Conservation (phyloP, 345 rosid genomes). For the Eucalyptus erythrocorys region DNA sequence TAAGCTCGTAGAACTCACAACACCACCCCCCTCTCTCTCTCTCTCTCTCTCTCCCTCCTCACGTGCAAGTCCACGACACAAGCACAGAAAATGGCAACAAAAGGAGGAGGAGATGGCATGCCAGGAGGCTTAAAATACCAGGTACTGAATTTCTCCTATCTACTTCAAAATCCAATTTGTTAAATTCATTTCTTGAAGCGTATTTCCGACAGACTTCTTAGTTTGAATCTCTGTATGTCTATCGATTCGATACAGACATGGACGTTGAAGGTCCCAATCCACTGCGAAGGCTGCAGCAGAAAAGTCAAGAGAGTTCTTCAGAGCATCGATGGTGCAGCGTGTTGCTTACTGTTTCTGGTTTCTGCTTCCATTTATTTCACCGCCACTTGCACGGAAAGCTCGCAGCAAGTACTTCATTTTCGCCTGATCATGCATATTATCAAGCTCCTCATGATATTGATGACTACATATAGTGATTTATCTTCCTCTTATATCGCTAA, state of each 20-base stretch:
- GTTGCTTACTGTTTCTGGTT: not conserved
- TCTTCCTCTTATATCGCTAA: not conserved
- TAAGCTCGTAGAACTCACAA: not conserved
- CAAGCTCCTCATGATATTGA: not conserved
- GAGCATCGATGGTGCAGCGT: slow-evolving; percentile 36
- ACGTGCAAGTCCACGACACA: not conserved
- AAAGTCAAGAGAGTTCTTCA: slow-evolving; percentile 65
- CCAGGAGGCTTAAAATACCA: slow-evolving; percentile 25
- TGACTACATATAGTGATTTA: not conserved
- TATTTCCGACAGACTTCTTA: not conserved
- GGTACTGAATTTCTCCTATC: slow-evolving; percentile 3
- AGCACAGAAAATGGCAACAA: slow-evolving; percentile 17
- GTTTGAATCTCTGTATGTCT: not conserved
- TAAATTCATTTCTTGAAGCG: not conserved
- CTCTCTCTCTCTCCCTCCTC: not conserved
- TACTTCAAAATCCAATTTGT: not conserved
- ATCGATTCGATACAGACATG: slow-evolving; percentile 35
- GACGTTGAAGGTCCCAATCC: slow-evolving; percentile 52
- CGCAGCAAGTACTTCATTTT: not conserved
- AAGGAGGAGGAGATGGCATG: slow-evolving; percentile 15
- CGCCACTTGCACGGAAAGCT: not conserved
- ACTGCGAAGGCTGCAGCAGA: slow-evolving; percentile 71
- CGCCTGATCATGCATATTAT: not conserved
- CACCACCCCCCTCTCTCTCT: not conserved
- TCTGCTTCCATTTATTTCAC: not conserved